Percentiles rank a stretch among this genome's conserved stretches.
Evolutionary conservation across 2,329 filamentous ascomycete genomes (phyloP).

Genomic region (Xylaria sp.): DNA sequence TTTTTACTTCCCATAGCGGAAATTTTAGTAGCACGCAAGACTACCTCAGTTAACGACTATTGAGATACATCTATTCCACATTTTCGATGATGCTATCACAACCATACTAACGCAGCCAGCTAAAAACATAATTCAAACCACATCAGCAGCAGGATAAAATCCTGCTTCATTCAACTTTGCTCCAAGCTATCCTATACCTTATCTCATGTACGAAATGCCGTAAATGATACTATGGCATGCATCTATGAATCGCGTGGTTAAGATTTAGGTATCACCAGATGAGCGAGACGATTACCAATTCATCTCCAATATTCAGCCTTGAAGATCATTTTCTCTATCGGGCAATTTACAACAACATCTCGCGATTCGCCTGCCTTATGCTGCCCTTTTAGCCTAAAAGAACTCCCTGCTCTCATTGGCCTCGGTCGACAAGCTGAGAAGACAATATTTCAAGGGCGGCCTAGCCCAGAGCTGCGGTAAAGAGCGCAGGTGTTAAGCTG

Average conservation of each 20-base stretch:
- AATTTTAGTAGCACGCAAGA: not conserved
- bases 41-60: not conserved
- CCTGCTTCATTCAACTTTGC: not conserved
- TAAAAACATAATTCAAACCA: not conserved
- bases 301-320: slow-evolving; percentile 34
- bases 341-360: slow-evolving; percentile 19
- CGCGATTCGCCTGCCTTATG: slow-evolving; percentile 14
- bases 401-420: slow-evolving; percentile 27
- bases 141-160: not conserved
- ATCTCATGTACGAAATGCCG: not conserved
- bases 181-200: not conserved
- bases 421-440: slow-evolving; percentile 13
- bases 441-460: not conserved
- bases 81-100: not conserved
- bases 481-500: not conserved
- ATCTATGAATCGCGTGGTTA: slow-evolving; percentile 2
- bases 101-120: not conserved
- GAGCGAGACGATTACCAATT: slow-evolving; percentile 33
- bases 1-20: not conserved
- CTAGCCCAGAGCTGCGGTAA: slow-evolving; percentile 19
- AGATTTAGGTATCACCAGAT: slow-evolving; percentile 7
- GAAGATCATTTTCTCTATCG: slow-evolving; percentile 31
- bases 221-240: not conserved
- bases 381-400: slow-evolving; percentile 41
- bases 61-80: not conserved